Conservation (phyloP, 108 stramenopile genomes). For the Discostella pseudostelligera region DNA sequence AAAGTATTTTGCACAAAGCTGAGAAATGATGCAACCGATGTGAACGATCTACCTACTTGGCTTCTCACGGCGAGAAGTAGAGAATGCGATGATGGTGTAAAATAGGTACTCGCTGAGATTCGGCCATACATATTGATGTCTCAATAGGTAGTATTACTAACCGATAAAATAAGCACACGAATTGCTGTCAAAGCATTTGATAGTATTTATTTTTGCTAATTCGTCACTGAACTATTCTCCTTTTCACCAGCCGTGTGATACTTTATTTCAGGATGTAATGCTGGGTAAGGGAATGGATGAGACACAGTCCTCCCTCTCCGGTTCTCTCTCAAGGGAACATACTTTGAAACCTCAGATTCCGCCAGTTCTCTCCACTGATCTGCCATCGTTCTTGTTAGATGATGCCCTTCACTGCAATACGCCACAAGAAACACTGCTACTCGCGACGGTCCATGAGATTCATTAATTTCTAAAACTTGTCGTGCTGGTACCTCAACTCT, state of each 20-base stretch:
- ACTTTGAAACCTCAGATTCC: slow-evolving; percentile 60
- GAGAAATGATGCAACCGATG: background rate
- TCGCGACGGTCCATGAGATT: slow-evolving; percentile 25
- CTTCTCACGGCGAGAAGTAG: background rate
- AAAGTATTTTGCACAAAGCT: background rate
- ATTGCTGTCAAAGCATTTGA: too few species aligned
- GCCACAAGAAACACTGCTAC: slow-evolving; percentile 70
- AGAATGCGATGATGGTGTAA: slow-evolving; percentile 3
- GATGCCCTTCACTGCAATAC: slow-evolving; percentile 62
- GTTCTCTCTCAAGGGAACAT: slow-evolving; percentile 47
- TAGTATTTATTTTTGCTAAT: too few species aligned
- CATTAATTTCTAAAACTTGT: slow-evolving; percentile 33
- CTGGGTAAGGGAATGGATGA: slow-evolving; percentile 15
- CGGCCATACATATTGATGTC: too few species aligned
- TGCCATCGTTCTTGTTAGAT: slow-evolving; percentile 55
- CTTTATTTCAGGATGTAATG: slow-evolving; percentile 10
- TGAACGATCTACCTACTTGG: background rate
- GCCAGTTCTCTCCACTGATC: slow-evolving; percentile 58
- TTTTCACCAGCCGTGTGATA: background rate
- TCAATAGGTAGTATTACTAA: too few species aligned
- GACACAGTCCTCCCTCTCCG: slow-evolving; percentile 63
- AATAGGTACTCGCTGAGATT: too few species aligned
- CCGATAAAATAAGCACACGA: too few species aligned
- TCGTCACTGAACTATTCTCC: too few species aligned
- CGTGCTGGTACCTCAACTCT: slow-evolving; percentile 64